Base-by-base conservation (phyloP, 345 rosid genomes). In the Bruguiera gymnorhiza region DNA sequence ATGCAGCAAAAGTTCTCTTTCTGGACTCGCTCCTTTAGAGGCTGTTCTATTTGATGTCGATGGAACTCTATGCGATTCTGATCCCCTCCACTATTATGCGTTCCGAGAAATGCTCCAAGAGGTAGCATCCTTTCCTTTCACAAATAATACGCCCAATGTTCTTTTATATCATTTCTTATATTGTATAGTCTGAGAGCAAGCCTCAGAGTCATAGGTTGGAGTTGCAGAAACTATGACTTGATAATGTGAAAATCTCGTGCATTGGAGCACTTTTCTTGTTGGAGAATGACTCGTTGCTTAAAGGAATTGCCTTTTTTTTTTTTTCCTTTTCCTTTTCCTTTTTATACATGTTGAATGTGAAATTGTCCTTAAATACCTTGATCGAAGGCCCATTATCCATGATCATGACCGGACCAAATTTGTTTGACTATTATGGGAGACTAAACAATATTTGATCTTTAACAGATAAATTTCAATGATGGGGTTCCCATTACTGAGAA, bases 51-150 rank as follows among this genome's bases (percentile, higher is more conserved):
- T 95, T 65, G 99, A 95, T 59, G 89, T 95, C 24, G 99, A 95
- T 79, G 99, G 99, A 77, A 95, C 97, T 20, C 86, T 95, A 1
- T 92, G 98, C 71, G 99, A 92, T 75, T 84, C 99, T n/a, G 99
- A 95, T 82, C 98, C 99, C 31, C 75, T 92, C 76, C 99, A 95
- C 74, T 78, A 71, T 66, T 29, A 81, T 23, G 86, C 92, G 70
- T 95, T 90, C 65, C 77, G 77, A 2, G 76, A 81, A 64, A 78
- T 87, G 78, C 97, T 95, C 72, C 89, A 74, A 81, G 89, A 90
- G 98, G 99, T 95, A 68, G 61, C 64, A 55, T 26, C 59, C 4
- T 26, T 55, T 9, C 10, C 29, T 26, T 23, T n/a, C 2, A 13
- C 59, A 8, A 55, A n/a, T 2, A 55, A 26, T 55, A 5, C 27